Evolutionary conservation across 2,329 filamentous ascomycete genomes (phyloP).

Genomic region (Pestalotiopsis sp.): DNA sequence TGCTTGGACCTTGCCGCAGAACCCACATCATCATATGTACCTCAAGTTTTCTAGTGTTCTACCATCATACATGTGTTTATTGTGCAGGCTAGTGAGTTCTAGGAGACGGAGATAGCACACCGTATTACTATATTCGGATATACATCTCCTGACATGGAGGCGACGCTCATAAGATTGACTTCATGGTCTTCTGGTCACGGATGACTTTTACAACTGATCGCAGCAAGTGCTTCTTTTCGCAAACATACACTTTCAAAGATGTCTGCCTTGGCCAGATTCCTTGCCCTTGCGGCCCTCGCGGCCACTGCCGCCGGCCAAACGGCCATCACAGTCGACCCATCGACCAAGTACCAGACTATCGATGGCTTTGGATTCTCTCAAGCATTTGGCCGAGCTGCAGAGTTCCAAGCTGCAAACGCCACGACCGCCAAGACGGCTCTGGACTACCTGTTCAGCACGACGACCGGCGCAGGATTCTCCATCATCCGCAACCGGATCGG

Average conservation of each 20-base stretch:
- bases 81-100: no score
- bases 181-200: background rate
- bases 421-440: slow-evolving; percentile 39
- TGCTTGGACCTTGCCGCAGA: no score
- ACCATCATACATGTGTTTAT: no score
- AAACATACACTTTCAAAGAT: background rate
- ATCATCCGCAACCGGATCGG: slow-evolving; percentile 55
- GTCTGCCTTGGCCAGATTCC: background rate
- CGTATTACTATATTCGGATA: background rate
- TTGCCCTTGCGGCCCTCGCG: background rate
- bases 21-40: no score
- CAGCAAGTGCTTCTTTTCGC: background rate
- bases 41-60: no score
- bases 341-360: slow-evolving; percentile 36
- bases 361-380: slow-evolving; percentile 53
- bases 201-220: background rate
- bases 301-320: slow-evolving; percentile 20
- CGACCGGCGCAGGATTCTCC: slow-evolving; percentile 49
- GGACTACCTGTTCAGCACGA: slow-evolving; percentile 48
- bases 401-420: slow-evolving; percentile 37
- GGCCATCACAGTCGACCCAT: slow-evolving; percentile 28
- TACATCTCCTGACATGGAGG: background rate
- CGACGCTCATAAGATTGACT: background rate
- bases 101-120: background rate
- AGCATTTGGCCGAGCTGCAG: slow-evolving; percentile 46